Base-by-base conservation (phyloP, 1,284 basidiomycete genomes). In the Butyriboletus regius region DNA sequence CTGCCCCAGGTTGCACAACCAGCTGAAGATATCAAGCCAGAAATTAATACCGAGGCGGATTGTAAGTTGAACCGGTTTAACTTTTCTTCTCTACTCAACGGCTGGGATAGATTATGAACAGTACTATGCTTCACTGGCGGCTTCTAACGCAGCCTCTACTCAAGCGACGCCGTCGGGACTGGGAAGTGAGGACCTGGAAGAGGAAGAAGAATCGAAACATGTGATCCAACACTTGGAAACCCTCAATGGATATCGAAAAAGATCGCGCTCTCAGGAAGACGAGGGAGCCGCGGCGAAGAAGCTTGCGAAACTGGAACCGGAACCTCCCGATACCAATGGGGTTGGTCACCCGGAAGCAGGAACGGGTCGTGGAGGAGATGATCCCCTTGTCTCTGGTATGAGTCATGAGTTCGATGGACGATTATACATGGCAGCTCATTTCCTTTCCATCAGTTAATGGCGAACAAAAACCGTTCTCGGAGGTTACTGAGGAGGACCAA, bases 401-500 rank as follows among this genome's bases (percentile, higher is more conserved):
- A 67, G 14, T 36, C 46, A 24, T 20, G n/a, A 20, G 36, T 34
- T 51, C 9, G 43, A 46, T 46, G 29, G 32, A n/a, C 31, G 32
- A 32, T 12, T 14, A 3, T 37, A 12, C 17, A 40, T 35, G 20
- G 45, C 7, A 15, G 5, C 46, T 55, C 26, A 50, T 36, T 48
- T 31, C 40, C 43, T 37, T 43, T 51, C 50, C 31, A 43, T 14
- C 51, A 87, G 87, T 89, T 22, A 82, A 84, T 55, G 85, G 87
- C n/a, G 68, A 72, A 49, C 74, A 78, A 7, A 78, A 85, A 53
- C 72, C 76, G 14, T 83, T 83, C 62, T 86, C 83, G n/a, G 70
- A 77, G 55, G 77, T 90, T 43, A 88, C 84, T 10, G 87, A 90
- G 60, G 88, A 87, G 57, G 82, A 89, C 59, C 84, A 89, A 58